Base-by-base conservation (phyloP, 306 rosid genomes). In the Dalbergia cochinchinensis region DNA sequence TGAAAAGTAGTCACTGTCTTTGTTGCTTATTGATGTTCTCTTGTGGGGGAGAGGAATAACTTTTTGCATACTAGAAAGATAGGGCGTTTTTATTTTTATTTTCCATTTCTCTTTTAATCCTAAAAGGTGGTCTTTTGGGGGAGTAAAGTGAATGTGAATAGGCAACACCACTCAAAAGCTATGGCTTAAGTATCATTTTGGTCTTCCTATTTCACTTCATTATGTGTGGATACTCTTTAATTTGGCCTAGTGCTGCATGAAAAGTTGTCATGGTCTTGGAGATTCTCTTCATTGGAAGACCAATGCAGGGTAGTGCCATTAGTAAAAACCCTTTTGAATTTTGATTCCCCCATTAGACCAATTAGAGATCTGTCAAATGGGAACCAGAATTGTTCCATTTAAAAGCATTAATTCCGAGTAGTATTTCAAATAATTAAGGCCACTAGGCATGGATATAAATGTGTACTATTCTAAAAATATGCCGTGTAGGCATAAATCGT, bases 21-120 rank as follows among this genome's bases (percentile, higher is more conserved):
- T 88, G 93, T 89, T 92, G 83, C 85, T 73, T 89, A 79, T 82
- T 83, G 85, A 85, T 92, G 93, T 86, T 92, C 75, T 88, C 71
- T 89, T 91, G 97, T 91, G 90, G 89, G 92, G 94, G 84, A 86
- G 90, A 89, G 92, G 98, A 92, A 91, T 91, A 90, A 83, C 94
- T 92, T 92, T 86, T 86, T 87, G 86, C 92, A 73, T 79, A 85
- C 85, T 73, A 89, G 83, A 92, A 88, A 92, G 91, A 91, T 81
- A 45, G 65, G 63, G 51, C 19, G 26, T 72, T 91, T 82, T 78
- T 63, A 41, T 19, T 16, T 61, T n/a, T n/a, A n/a, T n/a, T 88
- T 80, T 44, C 57, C 6, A 34, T 15, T 65, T 89, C 73, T 44
- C 50, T 9, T 81, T 78, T 66, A 74, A 65, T 71, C 64, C 85